These are phyloP conservation scores for Evansstolkia leycettana DNA, from an alignment of 495 filamentous ascomycete species.

Conservation along the genomic window DNA sequence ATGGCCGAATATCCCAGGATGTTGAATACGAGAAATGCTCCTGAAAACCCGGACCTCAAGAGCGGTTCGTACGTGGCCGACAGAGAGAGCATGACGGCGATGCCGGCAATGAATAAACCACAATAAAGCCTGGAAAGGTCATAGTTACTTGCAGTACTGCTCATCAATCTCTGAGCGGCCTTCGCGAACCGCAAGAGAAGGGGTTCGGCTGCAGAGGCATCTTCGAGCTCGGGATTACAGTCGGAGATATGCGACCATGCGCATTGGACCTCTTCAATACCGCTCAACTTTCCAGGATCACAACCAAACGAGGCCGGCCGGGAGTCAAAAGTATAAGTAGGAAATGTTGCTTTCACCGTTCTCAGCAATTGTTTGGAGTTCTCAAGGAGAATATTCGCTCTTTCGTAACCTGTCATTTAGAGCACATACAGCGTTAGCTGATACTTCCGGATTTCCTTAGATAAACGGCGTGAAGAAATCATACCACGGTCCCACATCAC, in stretches of 20 bases:
- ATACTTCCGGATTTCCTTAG: no score
- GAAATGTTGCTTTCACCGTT: conserved; percentile 60
- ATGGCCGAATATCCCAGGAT: conserved; percentile 56
- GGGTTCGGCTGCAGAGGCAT: conserved; percentile 7
- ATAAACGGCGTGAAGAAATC: neutral
- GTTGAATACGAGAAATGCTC: conserved; percentile 20
- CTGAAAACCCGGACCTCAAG: conserved; percentile 9
- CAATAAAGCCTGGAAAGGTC: conserved; percentile 47
- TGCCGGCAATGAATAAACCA: conserved; percentile 37
- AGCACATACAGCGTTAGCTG: neutral
- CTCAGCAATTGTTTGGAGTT: conserved; percentile 72
- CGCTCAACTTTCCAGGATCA: conserved; percentile 18
- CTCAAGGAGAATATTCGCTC: conserved; percentile 49
- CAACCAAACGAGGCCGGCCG: conserved; percentile 27
- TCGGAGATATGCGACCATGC: conserved; percentile 39
- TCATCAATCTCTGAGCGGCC: conserved; percentile 62
- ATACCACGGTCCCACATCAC: conserved; percentile 55
- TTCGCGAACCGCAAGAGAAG: conserved; percentile 45
- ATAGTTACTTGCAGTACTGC: conserved; percentile 84
- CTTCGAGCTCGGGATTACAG: conserved; percentile 7
- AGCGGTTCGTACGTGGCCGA: conserved; percentile 13
- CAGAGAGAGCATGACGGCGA: conserved; percentile 27
- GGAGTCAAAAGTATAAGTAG: conserved; percentile 38
- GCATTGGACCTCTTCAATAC: conserved; percentile 52
- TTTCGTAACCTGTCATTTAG: conserved; percentile 30